Evolutionary conservation across 192 early-diverging fungal species (phyloP).

Genomic region (Coemansia sp.): DNA sequence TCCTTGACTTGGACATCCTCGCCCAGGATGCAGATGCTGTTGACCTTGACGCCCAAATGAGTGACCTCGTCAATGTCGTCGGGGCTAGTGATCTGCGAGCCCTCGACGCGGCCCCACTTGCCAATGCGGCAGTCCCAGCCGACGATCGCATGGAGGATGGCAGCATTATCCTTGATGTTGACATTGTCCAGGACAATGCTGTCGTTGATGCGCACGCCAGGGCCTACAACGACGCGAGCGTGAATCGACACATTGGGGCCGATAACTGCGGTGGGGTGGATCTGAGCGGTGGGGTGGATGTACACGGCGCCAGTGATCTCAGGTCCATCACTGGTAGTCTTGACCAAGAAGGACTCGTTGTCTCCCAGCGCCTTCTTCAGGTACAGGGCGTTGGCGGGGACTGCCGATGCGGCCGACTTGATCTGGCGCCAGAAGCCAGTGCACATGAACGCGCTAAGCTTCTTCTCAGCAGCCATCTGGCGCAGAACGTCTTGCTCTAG

Average conservation of each 20-base stretch:
- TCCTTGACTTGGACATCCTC: conserved; percentile 92
- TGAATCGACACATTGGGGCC: conserved; percentile 97
- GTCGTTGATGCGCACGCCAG: conserved; percentile 93
- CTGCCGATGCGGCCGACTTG: conserved; percentile 92
- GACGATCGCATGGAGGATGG: conserved; percentile 85
- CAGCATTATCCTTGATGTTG: conserved; percentile 88
- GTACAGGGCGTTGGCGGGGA: conserved; percentile 92
- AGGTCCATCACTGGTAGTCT: conserved; percentile 56
- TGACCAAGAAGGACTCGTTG: conserved; percentile 61
- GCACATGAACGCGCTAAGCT: conserved; percentile 86
- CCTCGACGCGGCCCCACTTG: conserved; percentile 92
- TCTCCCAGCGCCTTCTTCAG: conserved; percentile 79
- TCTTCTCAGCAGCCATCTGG: conserved; percentile 76
- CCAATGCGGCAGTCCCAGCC: conserved; percentile 96
- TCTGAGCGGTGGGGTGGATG: conserved; percentile 91
- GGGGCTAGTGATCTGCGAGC: conserved; percentile 64
- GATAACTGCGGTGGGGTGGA: conserved; percentile 92
- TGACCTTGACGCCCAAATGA: conserved; percentile 86
- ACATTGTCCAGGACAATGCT: conserved; percentile 92
- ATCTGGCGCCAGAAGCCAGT: conserved; percentile 96
- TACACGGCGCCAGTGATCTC: conserved; percentile 89
- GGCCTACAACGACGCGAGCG: conserved; percentile 83
- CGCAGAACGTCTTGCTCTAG: conserved; percentile 95
- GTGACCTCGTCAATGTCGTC: conserved; percentile 80
- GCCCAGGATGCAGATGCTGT: conserved; percentile 89